A percentile compares a stretch with the other conserved stretches of the same genome.
These are phyloP conservation scores for Sporothrix pallida DNA, from an alignment of 2,329 filamentous ascomycete genomes.

Conservation along the genomic window DNA sequence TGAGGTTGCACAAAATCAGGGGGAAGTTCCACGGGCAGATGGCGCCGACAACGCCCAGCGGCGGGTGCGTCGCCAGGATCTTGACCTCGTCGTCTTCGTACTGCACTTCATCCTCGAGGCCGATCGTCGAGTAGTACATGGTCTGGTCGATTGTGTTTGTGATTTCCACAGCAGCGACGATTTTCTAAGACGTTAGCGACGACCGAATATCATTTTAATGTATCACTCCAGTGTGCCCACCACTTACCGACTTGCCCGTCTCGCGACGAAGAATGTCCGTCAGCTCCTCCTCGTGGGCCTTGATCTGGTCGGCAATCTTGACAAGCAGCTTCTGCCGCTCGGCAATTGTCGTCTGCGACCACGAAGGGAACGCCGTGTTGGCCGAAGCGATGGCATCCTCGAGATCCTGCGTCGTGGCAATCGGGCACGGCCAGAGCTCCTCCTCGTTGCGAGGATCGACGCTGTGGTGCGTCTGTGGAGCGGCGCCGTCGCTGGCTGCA, in stretches of 20 bases:
- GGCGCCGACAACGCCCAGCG: conserved; percentile 58
- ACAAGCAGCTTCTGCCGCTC: conserved; percentile 51
- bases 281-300: conserved; percentile 51
- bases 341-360: conserved; percentile 52
- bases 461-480: conserved; percentile 43
- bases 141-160: conserved; percentile 48
- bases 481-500: not conserved
- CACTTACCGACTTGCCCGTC: conserved; percentile 55
- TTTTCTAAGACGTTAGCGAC: conserved; percentile 30
- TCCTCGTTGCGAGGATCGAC: conserved; percentile 54
- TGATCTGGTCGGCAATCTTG: conserved; percentile 50
- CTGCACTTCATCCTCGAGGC: conserved; percentile 54
- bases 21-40: conserved; percentile 68
- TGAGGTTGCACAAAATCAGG: conserved; percentile 53
- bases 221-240: not conserved
- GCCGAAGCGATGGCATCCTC: conserved; percentile 55
- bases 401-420: conserved; percentile 50
- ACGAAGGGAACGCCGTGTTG: conserved; percentile 53
- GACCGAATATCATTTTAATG: not conserved
- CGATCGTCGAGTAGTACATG: conserved; percentile 47
- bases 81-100: conserved; percentile 53
- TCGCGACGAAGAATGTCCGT: conserved; percentile 54
- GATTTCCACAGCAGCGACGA: conserved; percentile 50
- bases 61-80: conserved; percentile 52
- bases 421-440: conserved; percentile 53